These are phyloP conservation scores for Ophiostoma sp. DNA, from an alignment of 2,329 filamentous ascomycete species.

Conservation along the genomic window DNA sequence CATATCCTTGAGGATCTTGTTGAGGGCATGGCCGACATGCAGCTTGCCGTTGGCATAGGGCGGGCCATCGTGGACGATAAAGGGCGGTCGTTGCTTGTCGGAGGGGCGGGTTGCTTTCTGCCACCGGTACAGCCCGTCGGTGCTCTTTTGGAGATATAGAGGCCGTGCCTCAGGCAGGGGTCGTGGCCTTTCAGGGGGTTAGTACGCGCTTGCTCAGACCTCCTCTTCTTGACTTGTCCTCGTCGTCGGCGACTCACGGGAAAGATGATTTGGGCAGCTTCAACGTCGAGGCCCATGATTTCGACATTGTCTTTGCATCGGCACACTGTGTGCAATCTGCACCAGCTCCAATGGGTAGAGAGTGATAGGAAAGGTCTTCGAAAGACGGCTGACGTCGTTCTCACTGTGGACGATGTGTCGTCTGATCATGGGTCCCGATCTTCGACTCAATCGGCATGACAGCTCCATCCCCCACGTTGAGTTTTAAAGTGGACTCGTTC, in stretches of 20 bases:
- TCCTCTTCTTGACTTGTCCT: not conserved
- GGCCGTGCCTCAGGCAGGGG: slow-evolving; percentile 46
- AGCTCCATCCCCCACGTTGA: slow-evolving; percentile 12
- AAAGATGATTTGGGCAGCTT: slow-evolving; percentile 71
- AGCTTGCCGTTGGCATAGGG: slow-evolving; percentile 92
- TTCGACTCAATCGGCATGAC: not conserved
- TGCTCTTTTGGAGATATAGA: slow-evolving; percentile 66
- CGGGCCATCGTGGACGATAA: slow-evolving; percentile 89
- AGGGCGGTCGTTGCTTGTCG: slow-evolving; percentile 46
- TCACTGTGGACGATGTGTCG: not conserved
- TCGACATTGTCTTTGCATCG: slow-evolving; percentile 38
- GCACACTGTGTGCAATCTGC: not conserved
- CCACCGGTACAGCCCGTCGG: slow-evolving; percentile 87
- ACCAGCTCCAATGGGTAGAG: slow-evolving; percentile 7
- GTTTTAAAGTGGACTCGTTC: slow-evolving; percentile 18
- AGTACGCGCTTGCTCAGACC: not conserved
- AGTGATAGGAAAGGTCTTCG: not conserved
- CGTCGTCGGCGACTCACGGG: slow-evolving; percentile 46
- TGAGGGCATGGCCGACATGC: slow-evolving; percentile 90
- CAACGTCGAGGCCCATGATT: slow-evolving; percentile 68
- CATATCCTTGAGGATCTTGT: slow-evolving; percentile 96
- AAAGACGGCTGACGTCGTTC: not conserved
- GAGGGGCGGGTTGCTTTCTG: slow-evolving; percentile 56
- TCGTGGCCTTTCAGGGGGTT: slow-evolving; percentile 42
- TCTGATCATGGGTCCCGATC: not conserved